Evolutionary conservation across 352 stramenopile species (phyloP).

Genomic region (Saprolegnia parasitica): DNA sequence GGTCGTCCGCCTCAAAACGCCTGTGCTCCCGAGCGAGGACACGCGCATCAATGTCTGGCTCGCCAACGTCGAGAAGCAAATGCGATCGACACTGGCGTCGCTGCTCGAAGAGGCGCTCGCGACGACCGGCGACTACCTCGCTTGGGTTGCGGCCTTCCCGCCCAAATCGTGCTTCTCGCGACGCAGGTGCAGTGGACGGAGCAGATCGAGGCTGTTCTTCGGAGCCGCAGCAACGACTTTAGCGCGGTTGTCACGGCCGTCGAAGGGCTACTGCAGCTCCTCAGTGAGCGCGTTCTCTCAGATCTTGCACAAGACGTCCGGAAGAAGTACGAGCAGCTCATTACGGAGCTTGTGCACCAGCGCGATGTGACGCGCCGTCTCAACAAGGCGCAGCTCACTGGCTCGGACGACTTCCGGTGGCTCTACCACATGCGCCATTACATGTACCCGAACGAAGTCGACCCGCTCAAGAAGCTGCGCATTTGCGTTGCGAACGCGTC

Average conservation of each 20-base stretch:
- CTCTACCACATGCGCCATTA: constrained; percentile 99
- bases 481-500: constrained; percentile 98
- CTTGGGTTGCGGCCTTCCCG: constrained; percentile 97
- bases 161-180: constrained; percentile 98
- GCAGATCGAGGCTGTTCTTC: constrained; percentile 89
- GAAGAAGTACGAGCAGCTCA: constrained; percentile 99
- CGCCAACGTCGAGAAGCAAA: constrained; percentile 95
- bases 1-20: constrained; percentile 89
- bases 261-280: constrained; percentile 89
- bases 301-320: constrained; percentile 92
- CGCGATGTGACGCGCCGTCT: constrained; percentile 95
- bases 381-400: constrained; percentile 75
- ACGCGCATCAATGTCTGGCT: constrained; percentile 94
- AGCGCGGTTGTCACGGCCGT: constrained; percentile 51
- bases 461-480: constrained; percentile 89
- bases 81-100: constrained; percentile 94
- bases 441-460: constrained; percentile 80
- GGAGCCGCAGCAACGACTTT: constrained; percentile 47
- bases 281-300: constrained; percentile 94
- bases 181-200: constrained; percentile 97
- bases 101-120: constrained; percentile 92
- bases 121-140: constrained; percentile 85
- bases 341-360: constrained; percentile 99
- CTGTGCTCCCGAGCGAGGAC: constrained; percentile 89
- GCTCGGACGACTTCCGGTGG: constrained; percentile 96